These are phyloP conservation scores for Nadsonia fulvescens DNA, from an alignment of 805 yeast species.

Conservation along the genomic window DNA sequence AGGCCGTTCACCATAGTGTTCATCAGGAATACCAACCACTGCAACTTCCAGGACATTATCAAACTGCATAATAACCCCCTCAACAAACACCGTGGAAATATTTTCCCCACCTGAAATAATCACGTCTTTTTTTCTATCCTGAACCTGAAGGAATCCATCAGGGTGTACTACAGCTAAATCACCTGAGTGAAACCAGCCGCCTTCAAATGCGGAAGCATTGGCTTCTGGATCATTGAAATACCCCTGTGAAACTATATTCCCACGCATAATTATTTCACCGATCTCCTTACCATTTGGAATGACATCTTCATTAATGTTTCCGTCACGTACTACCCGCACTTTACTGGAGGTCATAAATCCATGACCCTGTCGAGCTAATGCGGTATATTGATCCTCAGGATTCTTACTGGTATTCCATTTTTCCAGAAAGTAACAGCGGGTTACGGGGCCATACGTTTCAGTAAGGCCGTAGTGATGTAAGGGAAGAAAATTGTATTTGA, in stretches of 20 bases:
- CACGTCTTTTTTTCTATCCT: slow-evolving; percentile 21
- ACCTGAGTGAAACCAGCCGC: slow-evolving; percentile 20
- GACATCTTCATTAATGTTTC: slow-evolving; percentile 13
- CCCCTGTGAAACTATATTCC: slow-evolving; percentile 18
- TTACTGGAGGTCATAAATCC: slow-evolving; percentile 16
- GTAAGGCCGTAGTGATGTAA: slow-evolving; percentile 21
- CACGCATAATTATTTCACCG: slow-evolving; percentile 19
- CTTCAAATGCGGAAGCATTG: slow-evolving; percentile 16
- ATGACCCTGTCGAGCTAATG: slow-evolving; percentile 19
- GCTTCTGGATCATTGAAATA: slow-evolving; percentile 18
- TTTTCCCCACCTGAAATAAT: slow-evolving; percentile 22
- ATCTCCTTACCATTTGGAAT: slow-evolving; percentile 15
- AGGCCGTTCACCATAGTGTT: slow-evolving; percentile 19
- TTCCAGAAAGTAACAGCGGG: slow-evolving; percentile 16
- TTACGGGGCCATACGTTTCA: slow-evolving; percentile 21
- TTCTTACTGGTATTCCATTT: slow-evolving; percentile 15
- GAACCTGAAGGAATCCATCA: slow-evolving; percentile 18
- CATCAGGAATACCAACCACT: slow-evolving; percentile 18
- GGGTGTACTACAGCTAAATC: slow-evolving; percentile 20
- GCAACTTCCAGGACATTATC: slow-evolving; percentile 18
- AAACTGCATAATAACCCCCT: slow-evolving; percentile 13
- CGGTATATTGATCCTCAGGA: slow-evolving; percentile 12
- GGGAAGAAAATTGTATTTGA: slow-evolving; percentile 16
- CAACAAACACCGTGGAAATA: slow-evolving; percentile 20
- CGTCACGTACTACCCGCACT: slow-evolving; percentile 13